Percentiles rank a stretch among this genome's conserved stretches.
Evolutionary conservation across 2,329 filamentous ascomycete species (phyloP).

Genomic region (Verticillium nonalfalfae): DNA sequence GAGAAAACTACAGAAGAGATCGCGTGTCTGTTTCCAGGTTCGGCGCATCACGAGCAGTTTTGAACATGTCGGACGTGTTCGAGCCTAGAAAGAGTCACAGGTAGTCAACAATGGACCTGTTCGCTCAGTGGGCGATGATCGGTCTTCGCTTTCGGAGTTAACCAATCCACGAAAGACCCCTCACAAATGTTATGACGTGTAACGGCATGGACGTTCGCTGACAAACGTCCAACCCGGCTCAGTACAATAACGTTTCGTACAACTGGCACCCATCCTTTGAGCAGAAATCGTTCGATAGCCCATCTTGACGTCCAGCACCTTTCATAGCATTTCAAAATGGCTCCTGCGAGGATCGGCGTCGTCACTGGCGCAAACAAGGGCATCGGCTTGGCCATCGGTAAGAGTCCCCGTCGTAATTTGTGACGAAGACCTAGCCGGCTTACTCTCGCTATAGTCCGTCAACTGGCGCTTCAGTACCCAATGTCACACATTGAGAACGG

Average conservation of each 20-base stretch:
- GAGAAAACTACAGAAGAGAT: too few species aligned
- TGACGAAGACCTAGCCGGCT: conserved; percentile 20
- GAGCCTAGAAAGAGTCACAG: too few species aligned
- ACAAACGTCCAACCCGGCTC: not conserved
- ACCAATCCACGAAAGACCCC: not conserved
- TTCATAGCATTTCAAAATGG: conserved; percentile 11
- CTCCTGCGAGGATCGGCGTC: conserved; percentile 32
- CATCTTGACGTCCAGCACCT: too few species aligned
- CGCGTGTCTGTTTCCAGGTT: too few species aligned
- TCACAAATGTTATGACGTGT: not conserved
- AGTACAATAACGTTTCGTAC: too few species aligned
- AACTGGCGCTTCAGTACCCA: conserved; percentile 46
- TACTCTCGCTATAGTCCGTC: conserved; percentile 42
- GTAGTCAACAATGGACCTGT: too few species aligned
- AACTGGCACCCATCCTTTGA: too few species aligned
- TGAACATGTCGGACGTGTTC: too few species aligned
- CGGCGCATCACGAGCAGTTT: too few species aligned
- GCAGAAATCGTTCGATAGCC: too few species aligned
- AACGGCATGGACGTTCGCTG: not conserved
- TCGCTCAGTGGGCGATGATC: too few species aligned
- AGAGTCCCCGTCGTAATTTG: not conserved
- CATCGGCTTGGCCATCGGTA: conserved; percentile 14
- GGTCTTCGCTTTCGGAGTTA: too few species aligned
- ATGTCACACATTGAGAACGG: conserved; percentile 37
- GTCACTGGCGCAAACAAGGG: conserved; percentile 50